Percentiles rank a stretch among this genome's conserved stretches.
These are phyloP conservation scores for Kluyveromyces siamensis DNA, from an alignment of 805 yeast genomes.

Conservation along the genomic window DNA sequence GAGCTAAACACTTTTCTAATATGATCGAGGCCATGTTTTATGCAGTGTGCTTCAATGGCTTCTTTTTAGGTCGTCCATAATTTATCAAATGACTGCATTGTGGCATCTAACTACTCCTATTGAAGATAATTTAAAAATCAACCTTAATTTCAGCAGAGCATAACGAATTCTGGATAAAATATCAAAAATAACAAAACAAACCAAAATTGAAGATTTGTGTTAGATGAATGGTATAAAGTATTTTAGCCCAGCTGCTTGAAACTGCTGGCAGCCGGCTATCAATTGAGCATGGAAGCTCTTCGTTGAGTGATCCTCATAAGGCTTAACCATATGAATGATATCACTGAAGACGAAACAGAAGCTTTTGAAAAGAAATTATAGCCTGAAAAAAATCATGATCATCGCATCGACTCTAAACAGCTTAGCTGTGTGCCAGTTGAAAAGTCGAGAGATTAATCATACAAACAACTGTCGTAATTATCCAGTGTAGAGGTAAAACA, in stretches of 20 bases:
- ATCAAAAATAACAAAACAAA: neutral
- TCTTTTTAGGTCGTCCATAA: neutral
- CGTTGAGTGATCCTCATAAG: too few relatives aligned
- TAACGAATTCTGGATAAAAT: neutral
- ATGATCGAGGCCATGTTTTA: conserved; percentile 14
- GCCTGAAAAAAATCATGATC: neutral
- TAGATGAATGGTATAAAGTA: too few relatives aligned
- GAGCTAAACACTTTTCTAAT: conserved; percentile 43
- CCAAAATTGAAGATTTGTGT: too few relatives aligned
- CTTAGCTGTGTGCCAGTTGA: neutral
- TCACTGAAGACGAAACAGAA: neutral
- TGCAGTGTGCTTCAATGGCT: neutral
- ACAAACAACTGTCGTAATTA: neutral
- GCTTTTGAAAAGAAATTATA: neutral
- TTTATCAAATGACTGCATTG: too few relatives aligned
- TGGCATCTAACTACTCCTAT: neutral
- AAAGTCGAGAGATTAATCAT: too few relatives aligned
- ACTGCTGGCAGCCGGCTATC: neutral
- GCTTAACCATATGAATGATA: neutral
- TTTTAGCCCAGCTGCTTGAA: neutral
- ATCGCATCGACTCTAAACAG: neutral
- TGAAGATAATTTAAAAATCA: neutral
- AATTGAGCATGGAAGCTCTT: too few relatives aligned
- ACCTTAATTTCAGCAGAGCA: neutral
- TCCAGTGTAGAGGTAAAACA: neutral